Base-by-base conservation (phyloP, 495 filamentous ascomycete genomes). In the Penicillium pulvis region DNA sequence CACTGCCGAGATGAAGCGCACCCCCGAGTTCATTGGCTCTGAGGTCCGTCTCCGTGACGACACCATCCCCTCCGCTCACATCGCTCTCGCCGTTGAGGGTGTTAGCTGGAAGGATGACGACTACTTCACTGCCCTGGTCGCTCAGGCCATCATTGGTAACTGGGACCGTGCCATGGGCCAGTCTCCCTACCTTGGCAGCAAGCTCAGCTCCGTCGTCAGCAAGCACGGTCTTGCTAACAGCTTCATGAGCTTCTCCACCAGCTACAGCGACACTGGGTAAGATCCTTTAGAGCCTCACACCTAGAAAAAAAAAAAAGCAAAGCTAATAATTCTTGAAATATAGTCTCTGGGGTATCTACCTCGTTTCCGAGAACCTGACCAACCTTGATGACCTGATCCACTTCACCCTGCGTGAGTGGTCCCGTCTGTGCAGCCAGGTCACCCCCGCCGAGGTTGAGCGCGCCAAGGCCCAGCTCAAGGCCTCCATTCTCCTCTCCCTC, bases 211-310 rank as follows among this genome's bases (percentile, higher is more conserved):
- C 57, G 89, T 94, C 63, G 87, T 99, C 57, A 87, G 93, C 83
- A 83, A 96, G 79, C 83, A 98, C 78, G 86, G 92, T 70, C 85
- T 99, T 51, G 93, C 93, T 69, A 99, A 94, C 80, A 96, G 91
- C 83, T 98, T 96, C 86, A 99, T 99, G 94, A 93, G 90, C 85
- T 99, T 99, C 81, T 96, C 91, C 66, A 99, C 94, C 47, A 96
- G 91, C 81, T 99, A 99, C 80, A 96, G 91, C 72, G 94, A 99
- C 78, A 98, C 94, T 72, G 94, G 93, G 92, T 97, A 84, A 80
- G 85, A 36, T 3, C 33, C 9, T 12, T 12, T 36, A 1, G 28
- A 28, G 6, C 4, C 3, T 7, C 6, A 28, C 28, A 28, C 6
- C 4, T 28, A 7, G 28, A 11, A 24, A 24, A 23, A 23, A 23